Conservation (phyloP, 2,329 filamentous ascomycete genomes). For the Botrytis aclada region DNA sequence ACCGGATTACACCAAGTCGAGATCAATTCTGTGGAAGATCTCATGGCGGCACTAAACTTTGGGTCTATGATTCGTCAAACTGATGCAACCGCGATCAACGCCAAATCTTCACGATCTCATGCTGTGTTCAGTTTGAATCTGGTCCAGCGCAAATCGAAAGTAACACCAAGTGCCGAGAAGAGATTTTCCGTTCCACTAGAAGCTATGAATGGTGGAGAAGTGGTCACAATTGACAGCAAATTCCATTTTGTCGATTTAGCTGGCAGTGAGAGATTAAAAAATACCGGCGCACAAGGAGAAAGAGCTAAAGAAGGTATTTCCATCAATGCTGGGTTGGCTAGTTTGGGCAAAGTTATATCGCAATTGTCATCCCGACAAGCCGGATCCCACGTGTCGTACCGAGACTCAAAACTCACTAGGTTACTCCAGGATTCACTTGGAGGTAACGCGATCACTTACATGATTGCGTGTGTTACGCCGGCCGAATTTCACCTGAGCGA, state of each 20-base stretch:
- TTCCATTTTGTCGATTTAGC: conserved; percentile 97
- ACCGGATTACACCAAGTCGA: conserved; percentile 85
- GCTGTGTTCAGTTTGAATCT: conserved; percentile 96
- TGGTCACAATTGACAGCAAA: conserved; percentile 93
- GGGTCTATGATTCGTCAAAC: conserved; percentile 94
- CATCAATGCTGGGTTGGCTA: conserved; percentile 93
- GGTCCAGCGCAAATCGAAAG: conserved; percentile 72
- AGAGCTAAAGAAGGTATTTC: conserved; percentile 94
- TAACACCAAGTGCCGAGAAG: conserved; percentile 65
- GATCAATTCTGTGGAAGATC: conserved; percentile 87
- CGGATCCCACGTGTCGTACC: conserved; percentile 92
- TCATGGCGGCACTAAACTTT: conserved; percentile 84
- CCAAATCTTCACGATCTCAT: conserved; percentile 94
- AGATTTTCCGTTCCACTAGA: conserved; percentile 85
- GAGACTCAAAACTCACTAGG: conserved; percentile 94
- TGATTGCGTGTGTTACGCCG: conserved; percentile 97
- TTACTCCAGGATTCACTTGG: conserved; percentile 94
- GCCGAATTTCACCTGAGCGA: conserved; percentile 97
- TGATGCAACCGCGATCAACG: conserved; percentile 95
- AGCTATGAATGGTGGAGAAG: conserved; percentile 65
- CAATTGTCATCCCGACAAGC: conserved; percentile 87
- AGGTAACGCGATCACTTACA: conserved; percentile 96
- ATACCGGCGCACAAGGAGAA: conserved; percentile 92
- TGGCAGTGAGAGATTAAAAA: conserved; percentile 94
- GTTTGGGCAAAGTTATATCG: conserved; percentile 95